These are phyloP conservation scores for Cercospora canescens DNA, from an alignment of 2,329 filamentous ascomycete species.

Conservation along the genomic window DNA sequence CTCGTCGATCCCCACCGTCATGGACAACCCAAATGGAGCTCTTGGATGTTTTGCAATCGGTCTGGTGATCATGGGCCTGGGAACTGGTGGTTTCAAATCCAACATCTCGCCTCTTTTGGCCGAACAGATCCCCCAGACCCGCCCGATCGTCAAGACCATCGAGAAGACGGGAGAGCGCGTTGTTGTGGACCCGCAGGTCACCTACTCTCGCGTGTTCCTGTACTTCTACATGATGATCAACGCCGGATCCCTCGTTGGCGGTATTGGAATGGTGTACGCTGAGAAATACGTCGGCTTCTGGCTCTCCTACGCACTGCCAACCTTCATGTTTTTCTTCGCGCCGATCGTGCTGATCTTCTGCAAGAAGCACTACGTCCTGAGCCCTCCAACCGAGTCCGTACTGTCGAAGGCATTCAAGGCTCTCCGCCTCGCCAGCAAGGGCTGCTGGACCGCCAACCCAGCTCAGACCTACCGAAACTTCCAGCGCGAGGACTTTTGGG, in stretches of 20 bases:
- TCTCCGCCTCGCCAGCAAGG: conserved; percentile 60
- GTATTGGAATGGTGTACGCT: conserved; percentile 66
- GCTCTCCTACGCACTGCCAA: conserved; percentile 62
- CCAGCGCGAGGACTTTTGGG: conserved; percentile 59
- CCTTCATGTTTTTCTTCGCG: conserved; percentile 65
- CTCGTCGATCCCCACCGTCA: conserved; percentile 64
- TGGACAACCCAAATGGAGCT: conserved; percentile 55
- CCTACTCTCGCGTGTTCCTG: conserved; percentile 51
- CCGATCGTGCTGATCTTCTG: conserved; percentile 53
- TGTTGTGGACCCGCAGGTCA: conserved; percentile 49
- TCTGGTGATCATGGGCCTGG: conserved; percentile 68
- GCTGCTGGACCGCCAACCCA: conserved; percentile 59
- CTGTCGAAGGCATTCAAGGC: conserved; percentile 66
- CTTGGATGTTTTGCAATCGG: conserved; percentile 66
- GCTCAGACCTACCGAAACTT: conserved; percentile 60
- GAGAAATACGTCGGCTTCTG: conserved; percentile 68
- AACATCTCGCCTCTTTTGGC: conserved; percentile 62
- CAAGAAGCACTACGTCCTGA: conserved; percentile 55
- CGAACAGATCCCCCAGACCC: conserved; percentile 47
- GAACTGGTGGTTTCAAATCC: conserved; percentile 78
- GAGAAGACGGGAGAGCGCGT: conserved; percentile 45
- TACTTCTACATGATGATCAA: conserved; percentile 76
- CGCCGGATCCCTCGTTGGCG: conserved; percentile 62
- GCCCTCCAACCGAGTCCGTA: conserved; percentile 68
- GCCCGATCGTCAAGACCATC: conserved; percentile 40